Evolutionary conservation across 768 basidiomycete species (phyloP).

Genomic region (Strobilomyces dryophilus): DNA sequence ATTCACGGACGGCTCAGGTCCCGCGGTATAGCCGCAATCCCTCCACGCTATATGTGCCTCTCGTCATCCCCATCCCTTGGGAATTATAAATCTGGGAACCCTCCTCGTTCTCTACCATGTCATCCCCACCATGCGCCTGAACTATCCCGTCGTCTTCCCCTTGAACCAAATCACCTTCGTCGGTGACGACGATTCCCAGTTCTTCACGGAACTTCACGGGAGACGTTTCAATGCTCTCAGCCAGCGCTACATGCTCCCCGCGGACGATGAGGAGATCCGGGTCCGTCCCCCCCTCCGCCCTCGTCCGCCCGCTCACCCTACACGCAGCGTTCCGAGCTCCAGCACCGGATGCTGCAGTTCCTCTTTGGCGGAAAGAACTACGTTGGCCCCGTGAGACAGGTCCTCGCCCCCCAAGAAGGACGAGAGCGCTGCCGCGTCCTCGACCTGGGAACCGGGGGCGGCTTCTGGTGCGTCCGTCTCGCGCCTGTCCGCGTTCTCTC

Average conservation of each 20-base stretch:
- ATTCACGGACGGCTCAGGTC: conserved; percentile 21
- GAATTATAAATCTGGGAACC: conserved; percentile 29
- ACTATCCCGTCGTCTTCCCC: conserved; percentile 32
- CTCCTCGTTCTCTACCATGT: conserved; percentile 15
- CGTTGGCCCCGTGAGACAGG: conserved; percentile 59
- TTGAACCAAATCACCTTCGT: conserved; percentile 35
- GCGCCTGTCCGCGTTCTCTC: background rate
- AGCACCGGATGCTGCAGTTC: conserved; percentile 65
- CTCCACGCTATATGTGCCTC: conserved; percentile 26
- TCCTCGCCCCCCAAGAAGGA: conserved; percentile 38
- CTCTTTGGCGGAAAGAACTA: conserved; percentile 61
- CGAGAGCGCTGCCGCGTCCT: conserved; percentile 42
- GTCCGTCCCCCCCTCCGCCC: conserved; percentile 27
- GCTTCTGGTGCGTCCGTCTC: conserved; percentile 45
- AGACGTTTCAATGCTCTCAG: conserved; percentile 56
- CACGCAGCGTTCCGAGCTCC: conserved; percentile 54
- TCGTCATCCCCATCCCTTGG: conserved; percentile 27
- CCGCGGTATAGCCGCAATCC: conserved; percentile 31
- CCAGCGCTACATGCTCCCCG: conserved; percentile 56
- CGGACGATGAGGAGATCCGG: conserved; percentile 62
- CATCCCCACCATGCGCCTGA: conserved; percentile 26
- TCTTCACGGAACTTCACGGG: conserved; percentile 51
- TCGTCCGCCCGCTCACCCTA: conserved; percentile 2
- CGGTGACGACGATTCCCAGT: conserved; percentile 45
- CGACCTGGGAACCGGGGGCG: conserved; percentile 67